Conservation (phyloP, 2,329 filamentous ascomycete species). For the Ilyonectria sp. region DNA sequence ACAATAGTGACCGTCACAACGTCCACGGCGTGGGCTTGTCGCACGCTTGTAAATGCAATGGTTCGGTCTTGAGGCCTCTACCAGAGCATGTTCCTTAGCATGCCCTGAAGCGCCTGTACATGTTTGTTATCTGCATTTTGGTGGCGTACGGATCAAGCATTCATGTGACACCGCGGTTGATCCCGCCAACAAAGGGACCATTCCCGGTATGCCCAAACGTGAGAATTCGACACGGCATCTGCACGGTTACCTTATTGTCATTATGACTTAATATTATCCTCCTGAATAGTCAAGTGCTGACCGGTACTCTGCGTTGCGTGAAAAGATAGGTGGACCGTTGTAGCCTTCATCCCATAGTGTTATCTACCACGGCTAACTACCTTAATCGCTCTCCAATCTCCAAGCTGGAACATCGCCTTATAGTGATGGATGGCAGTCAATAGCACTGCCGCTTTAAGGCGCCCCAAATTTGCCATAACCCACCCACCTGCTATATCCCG, state of each 20-base stretch:
- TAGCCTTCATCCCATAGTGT: not conserved
- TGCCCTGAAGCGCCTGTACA: not conserved
- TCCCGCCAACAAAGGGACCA: not conserved
- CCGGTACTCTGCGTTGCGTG: not conserved
- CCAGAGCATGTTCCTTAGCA: not conserved
- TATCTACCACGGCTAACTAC: not conserved
- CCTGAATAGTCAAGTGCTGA: not conserved
- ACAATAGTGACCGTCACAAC: not conserved
- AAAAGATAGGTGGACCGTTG: too few relatives aligned
- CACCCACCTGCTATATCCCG: too few relatives aligned
- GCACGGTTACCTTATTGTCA: not conserved
- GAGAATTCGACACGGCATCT: not conserved
- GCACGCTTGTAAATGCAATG: not conserved
- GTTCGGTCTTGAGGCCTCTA: not conserved
- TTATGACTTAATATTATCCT: not conserved
- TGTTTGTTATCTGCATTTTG: not conserved
- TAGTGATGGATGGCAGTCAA: too few relatives aligned
- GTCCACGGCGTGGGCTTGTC: constrained; percentile 5
- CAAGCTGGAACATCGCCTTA: not conserved
- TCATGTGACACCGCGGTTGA: not conserved
- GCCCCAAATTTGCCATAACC: too few relatives aligned
- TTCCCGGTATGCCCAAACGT: not conserved
- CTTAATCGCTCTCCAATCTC: not conserved
- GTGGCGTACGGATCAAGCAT: not conserved
- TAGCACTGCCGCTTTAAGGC: too few relatives aligned